Conservation (phyloP, 2,329 filamentous ascomycete species). For the Penicillium thymicola region DNA sequence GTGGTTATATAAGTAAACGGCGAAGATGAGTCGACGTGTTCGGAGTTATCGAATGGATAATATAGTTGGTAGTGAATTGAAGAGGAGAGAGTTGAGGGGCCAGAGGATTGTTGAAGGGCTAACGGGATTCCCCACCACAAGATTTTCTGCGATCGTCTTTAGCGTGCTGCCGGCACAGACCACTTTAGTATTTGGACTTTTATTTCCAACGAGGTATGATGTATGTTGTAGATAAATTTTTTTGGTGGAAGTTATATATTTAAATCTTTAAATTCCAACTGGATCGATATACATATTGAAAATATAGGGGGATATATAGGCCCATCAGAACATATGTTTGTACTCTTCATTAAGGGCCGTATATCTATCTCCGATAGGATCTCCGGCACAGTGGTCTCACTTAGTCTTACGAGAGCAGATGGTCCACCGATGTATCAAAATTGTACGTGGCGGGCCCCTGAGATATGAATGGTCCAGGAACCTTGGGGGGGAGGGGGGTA, state of each 20-base stretch:
- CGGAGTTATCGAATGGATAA: background rate
- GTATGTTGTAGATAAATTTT: background rate
- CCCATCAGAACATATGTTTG: no score
- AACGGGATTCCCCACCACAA: constrained; percentile 26
- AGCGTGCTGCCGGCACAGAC: constrained; percentile 22
- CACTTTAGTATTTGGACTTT: constrained; percentile 1
- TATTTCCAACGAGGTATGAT: background rate
- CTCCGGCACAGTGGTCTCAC: background rate
- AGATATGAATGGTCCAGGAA: background rate
- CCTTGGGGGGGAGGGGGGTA: no score
- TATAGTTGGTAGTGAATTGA: background rate
- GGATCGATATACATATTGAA: background rate
- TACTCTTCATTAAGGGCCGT: no score
- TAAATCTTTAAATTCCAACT: background rate
- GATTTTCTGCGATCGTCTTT: constrained; percentile 28
- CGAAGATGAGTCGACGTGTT: background rate
- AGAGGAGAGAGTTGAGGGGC: constrained; percentile 18
- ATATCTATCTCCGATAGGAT: constrained; percentile 9
- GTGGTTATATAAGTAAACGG: background rate
- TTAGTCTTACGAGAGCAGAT: constrained; percentile 23
- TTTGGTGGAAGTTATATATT: background rate
- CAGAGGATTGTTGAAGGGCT: constrained; percentile 19
- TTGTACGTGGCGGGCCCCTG: background rate
- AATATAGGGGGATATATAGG: background rate
- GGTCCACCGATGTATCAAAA: background rate